A percentile compares a stretch with the other conserved stretches of the same genome.
Evolutionary conservation across 2,329 filamentous ascomycete genomes (phyloP).

Genomic region (Exophiala phaeomuriformis): DNA sequence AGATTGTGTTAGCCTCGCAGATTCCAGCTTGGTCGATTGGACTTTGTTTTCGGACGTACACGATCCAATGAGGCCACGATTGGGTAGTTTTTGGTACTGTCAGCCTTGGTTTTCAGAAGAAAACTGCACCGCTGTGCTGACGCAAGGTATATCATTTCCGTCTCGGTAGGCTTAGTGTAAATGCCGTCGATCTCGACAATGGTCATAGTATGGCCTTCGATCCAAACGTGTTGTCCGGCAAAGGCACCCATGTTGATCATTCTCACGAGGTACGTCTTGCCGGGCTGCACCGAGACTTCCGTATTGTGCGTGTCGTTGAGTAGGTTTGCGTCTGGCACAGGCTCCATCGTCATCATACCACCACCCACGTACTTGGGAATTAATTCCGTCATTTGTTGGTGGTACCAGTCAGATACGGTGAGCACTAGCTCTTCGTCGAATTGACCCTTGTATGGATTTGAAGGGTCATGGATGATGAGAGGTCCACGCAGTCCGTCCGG

Average conservation of each 20-base stretch:
- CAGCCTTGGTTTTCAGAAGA: slow-evolving; percentile 49
- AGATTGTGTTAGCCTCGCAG: background rate
- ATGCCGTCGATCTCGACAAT: slow-evolving; percentile 35
- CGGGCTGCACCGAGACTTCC: slow-evolving; percentile 52
- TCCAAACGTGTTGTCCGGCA: slow-evolving; percentile 44
- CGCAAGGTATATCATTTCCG: slow-evolving; percentile 56
- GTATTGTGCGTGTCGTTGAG: slow-evolving; percentile 61
- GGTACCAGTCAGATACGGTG: slow-evolving; percentile 72
- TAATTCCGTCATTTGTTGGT: slow-evolving; percentile 44
- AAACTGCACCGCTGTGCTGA: slow-evolving; percentile 52
- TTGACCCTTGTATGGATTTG: slow-evolving; percentile 47
- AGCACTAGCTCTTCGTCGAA: slow-evolving; percentile 56
- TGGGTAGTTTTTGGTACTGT: slow-evolving; percentile 53
- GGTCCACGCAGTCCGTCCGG: slow-evolving; percentile 62
- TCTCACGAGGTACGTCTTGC: slow-evolving; percentile 64
- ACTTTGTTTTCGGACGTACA: background rate
- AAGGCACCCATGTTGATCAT: slow-evolving; percentile 73
- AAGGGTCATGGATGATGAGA: slow-evolving; percentile 55
- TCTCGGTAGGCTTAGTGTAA: slow-evolving; percentile 38
- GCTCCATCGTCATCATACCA: slow-evolving; percentile 50
- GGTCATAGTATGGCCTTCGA: slow-evolving; percentile 36
- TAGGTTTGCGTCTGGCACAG: slow-evolving; percentile 57
- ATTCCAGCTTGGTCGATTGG: no score
- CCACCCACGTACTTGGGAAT: slow-evolving; percentile 39
- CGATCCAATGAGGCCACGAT: slow-evolving; percentile 42